These are phyloP conservation scores for Waltergamsia citrina DNA, from an alignment of 2,329 filamentous ascomycete species.

Conservation along the genomic window DNA sequence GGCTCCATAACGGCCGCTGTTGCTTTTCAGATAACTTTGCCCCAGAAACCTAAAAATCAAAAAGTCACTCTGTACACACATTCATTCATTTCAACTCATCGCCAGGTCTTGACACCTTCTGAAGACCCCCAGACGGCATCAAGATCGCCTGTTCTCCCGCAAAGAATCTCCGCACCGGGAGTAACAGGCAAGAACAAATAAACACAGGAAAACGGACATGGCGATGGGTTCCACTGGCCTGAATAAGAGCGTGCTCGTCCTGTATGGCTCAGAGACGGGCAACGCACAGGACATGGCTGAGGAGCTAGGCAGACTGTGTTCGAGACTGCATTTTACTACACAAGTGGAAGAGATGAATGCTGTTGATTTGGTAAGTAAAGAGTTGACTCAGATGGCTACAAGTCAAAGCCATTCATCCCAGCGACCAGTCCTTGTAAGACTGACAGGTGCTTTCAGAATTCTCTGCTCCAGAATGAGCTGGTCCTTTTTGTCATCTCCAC, in stretches of 20 bases:
- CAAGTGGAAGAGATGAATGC: constrained; percentile 69
- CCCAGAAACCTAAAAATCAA: constrained; percentile 1
- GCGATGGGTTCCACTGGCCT: too few species aligned
- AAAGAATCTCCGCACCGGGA: too few species aligned
- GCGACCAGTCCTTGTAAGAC: too few species aligned
- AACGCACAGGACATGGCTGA: constrained; percentile 87
- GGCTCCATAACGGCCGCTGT: neutral
- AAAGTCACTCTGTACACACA: neutral
- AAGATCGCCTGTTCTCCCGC: too few species aligned
- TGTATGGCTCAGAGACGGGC: constrained; percentile 93
- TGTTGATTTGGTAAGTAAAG: constrained; percentile 63
- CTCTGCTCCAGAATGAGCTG: constrained; percentile 41
- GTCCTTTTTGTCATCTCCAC: constrained; percentile 82
- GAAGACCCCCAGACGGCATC: too few species aligned
- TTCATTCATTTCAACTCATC: neutral
- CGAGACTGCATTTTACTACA: constrained; percentile 71
- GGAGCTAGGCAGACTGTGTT: constrained; percentile 65
- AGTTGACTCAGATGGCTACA: too few species aligned
- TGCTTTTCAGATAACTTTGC: neutral
- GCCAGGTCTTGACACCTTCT: neutral
- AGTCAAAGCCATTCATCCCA: too few species aligned
- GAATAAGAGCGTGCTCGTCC: constrained; percentile 49
- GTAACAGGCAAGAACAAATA: neutral
- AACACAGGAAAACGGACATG: too few species aligned
- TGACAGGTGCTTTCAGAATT: constrained; percentile 26